Percentiles rank a stretch among this genome's conserved stretches.
Conservation (phyloP, 768 basidiomycete species). For the Ramaria sp. region DNA sequence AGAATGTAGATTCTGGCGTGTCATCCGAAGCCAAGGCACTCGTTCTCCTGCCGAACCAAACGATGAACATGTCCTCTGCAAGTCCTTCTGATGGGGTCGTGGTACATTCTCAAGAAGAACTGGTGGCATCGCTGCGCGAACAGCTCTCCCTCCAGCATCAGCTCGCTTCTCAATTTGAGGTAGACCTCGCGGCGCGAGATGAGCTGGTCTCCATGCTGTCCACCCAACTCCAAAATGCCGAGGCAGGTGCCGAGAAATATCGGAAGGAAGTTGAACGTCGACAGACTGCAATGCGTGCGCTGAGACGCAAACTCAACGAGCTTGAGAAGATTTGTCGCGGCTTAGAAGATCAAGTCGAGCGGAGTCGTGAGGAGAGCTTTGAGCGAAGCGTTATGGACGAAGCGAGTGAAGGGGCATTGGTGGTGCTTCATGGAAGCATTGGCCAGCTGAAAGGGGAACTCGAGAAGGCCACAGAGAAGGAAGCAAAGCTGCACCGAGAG, state of each 20-base stretch:
- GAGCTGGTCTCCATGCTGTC: constrained; percentile 56
- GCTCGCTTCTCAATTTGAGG: constrained; percentile 64
- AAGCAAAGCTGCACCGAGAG: constrained; percentile 25
- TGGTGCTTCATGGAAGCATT: constrained; percentile 74
- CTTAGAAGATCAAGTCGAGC: constrained; percentile 82
- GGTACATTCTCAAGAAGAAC: constrained; percentile 29
- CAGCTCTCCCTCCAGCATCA: constrained; percentile 69
- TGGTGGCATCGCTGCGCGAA: constrained; percentile 64
- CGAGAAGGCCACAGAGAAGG: constrained; percentile 33
- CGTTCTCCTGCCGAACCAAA: neutral
- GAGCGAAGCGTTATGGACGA: constrained; percentile 79
- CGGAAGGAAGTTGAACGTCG: constrained; percentile 46
- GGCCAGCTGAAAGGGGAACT: constrained; percentile 63
- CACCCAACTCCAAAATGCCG: constrained; percentile 39
- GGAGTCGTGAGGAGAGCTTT: constrained; percentile 69
- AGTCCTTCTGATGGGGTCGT: neutral
- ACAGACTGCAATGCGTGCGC: constrained; percentile 39
- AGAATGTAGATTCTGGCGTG: neutral
- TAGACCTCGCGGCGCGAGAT: constrained; percentile 63
- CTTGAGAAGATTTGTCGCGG: constrained; percentile 55
- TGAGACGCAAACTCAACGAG: constrained; percentile 72
- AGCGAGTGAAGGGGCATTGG: constrained; percentile 67
- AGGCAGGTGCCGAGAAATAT: constrained; percentile 24
- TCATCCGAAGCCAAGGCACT: neutral
- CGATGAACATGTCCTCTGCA: neutral